A percentile compares a stretch with the other conserved stretches of the same genome.
Conservation (phyloP, 345 rosid genomes). For the Acer saccharum region DNA sequence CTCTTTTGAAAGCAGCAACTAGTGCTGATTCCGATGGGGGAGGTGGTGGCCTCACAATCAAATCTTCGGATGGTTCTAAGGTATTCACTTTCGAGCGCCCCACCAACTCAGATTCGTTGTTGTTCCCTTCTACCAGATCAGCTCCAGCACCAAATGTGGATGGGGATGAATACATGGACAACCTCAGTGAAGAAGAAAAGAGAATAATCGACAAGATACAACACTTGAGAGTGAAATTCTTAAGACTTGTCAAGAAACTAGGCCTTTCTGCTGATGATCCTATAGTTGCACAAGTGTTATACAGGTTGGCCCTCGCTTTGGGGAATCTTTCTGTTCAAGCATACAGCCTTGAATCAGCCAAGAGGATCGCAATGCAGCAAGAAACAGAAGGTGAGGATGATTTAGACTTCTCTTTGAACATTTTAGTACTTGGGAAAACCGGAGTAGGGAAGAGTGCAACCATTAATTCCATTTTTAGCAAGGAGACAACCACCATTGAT, state of each 20-base stretch:
- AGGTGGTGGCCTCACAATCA: constrained; percentile 7
- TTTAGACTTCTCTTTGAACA: constrained; percentile 54
- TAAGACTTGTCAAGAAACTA: constrained; percentile 51
- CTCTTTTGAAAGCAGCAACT: constrained; percentile 36
- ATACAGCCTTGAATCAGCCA: constrained; percentile 36
- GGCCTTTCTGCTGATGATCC: constrained; percentile 48
- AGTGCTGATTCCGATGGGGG: constrained; percentile 22
- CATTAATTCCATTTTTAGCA: constrained; percentile 66
- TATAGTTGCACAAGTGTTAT: constrained; percentile 45
- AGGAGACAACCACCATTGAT: constrained; percentile 44
- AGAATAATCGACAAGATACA: constrained; percentile 47
- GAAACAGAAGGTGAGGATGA: constrained; percentile 43
- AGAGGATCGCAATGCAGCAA: constrained; percentile 38
- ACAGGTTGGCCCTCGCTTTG: constrained; percentile 30
- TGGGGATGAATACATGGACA: constrained; percentile 14
- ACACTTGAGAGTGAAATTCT: constrained; percentile 52
- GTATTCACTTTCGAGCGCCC: constrained; percentile 23
- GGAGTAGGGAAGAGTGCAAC: constrained; percentile 93
- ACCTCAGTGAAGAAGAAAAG: constrained; percentile 46
- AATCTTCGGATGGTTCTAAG: constrained; percentile 24
- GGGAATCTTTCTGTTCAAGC: constrained; percentile 30
- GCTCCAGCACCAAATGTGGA: constrained; percentile 19
- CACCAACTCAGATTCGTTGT: constrained; percentile 5
- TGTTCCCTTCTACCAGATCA: too few species aligned
- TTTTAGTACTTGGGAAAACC: constrained; percentile 76